Evolutionary conservation across 352 stramenopile genomes (phyloP), one percentile per base, ranked within the genome.

Genomic region (Globisporangium yorkense): DNA sequence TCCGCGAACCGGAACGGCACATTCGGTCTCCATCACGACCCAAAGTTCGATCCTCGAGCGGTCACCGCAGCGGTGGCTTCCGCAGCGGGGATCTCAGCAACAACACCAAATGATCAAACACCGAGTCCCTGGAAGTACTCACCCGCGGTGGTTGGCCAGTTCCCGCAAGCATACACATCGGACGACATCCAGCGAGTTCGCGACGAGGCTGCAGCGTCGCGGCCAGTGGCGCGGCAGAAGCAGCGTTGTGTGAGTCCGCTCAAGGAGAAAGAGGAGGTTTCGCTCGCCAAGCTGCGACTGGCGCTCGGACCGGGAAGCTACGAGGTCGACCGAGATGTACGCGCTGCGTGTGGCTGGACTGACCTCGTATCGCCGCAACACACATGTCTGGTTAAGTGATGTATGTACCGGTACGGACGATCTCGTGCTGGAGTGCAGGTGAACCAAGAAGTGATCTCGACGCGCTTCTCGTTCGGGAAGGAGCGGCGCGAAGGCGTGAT

Each of bases 261-360:
- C 6, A 35, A 39, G 13, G 41, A 47, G 1, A 51, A 50, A 33
- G 15, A 54, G 24, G 40, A 49, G 4, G 64, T 71, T 37, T 54
- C 59, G 24, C 47, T 62, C 35, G 47, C 64, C 45, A 63, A 67
- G 27, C 54, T 74, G 15, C 65, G 65, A 39, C 18, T 86, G 6
- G 62, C 63, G 15, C 65, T 88, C 4, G 78, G 78, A 5, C 74
- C 75, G 18, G 78, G 78, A 7, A 76, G 63, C 52, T 88, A 88
- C 50, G 67, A 85, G 29, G 65, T 82, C 41, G 70, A 74, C 45
- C 70, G 68, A 50, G 70, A 80, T n/a, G 72, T 79, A 70, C 51
- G 63, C 33, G 31, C 35, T 24, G 24, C 20, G 12, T 29, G 7
- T 31, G 18, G 3, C 16, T 31, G 15, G 48, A 27, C 2, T 12